Evolutionary conservation across 2,329 filamentous ascomycete genomes (phyloP), one percentile per base, ranked within the genome.

Genomic region (Fusarium praegraminearum): DNA sequence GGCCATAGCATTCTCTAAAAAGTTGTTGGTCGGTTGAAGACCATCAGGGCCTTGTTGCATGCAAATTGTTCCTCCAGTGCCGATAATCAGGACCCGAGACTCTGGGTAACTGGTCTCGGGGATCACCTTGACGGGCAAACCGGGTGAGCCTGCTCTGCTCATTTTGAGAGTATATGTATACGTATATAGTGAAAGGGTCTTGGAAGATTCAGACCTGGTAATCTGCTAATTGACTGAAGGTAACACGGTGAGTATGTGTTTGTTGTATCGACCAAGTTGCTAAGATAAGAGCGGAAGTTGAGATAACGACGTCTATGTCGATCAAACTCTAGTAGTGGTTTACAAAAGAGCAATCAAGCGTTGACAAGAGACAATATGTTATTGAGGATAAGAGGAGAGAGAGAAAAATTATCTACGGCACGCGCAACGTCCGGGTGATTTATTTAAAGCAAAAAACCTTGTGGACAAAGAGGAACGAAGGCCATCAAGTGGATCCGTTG

Each of bases 31-130:
- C 8, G 94, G 94, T 36, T 96, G 86, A 56, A 97, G 88, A 2
- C 94, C 94, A 71, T 93, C 88, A 11, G 87, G 86, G 12, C 93
- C 93, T 57, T 90, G 90, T 76, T 91, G 89, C 94, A 98, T 97
- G 81, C 93, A 97, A 75, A 97, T 97, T 9, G 91, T 94, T 45
- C 91, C 92, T 64, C 93, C 94, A 15, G 94, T 97, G 83, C 97
- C 95, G 79, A 97, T 93, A 75, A 97, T 91, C 70, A 98, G 85
- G 15, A 98, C 92, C 62, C 92, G 86, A 26, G 93, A 93, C 78
- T 97, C 93, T 13, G 91, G 91, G 61, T 84, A 84, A 11, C 76
- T 79, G 50, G 71, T 67, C 56, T 71, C 73, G 32, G 63, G 66
- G 13, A 63, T 57, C 20, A 58, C 50, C 28, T 62, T 43, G n/a